These are phyloP conservation scores for Akanthomyces muscarius DNA, from an alignment of 2,329 filamentous ascomycete genomes.

Conservation along the genomic window DNA sequence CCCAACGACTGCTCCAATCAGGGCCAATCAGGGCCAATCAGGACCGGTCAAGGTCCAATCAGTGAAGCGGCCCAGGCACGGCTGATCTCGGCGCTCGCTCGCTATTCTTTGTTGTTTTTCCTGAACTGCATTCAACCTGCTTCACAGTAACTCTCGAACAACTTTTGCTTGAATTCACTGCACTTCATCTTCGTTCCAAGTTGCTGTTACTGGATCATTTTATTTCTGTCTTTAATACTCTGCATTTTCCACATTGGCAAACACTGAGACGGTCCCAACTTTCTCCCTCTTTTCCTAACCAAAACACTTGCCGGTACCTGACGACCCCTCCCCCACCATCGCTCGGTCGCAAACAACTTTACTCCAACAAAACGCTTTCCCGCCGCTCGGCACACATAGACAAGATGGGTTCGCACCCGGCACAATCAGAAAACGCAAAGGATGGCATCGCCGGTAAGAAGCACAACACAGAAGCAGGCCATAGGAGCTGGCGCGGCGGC, in stretches of 20 bases:
- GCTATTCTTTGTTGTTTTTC: slow-evolving; percentile 10
- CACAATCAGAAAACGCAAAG: slow-evolving; percentile 21
- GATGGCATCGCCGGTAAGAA: slow-evolving; percentile 26
- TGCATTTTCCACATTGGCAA: not conserved
- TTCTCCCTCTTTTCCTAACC: not conserved
- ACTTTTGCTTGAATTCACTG: not conserved
- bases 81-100: not conserved
- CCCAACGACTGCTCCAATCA: no score
- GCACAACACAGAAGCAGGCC: not conserved
- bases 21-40: no score
- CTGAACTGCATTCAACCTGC: not conserved
- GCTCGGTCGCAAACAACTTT: not conserved
- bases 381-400: not conserved
- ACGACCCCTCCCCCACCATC: slow-evolving; percentile 16
- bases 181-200: not conserved
- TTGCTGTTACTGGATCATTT: not conserved
- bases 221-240: not conserved
- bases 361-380: not conserved
- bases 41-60: not conserved
- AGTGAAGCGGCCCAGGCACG: not conserved
- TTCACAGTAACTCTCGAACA: not conserved
- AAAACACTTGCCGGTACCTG: not conserved
- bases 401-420: slow-evolving; percentile 29
- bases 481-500: not conserved
- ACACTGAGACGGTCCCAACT: not conserved